Evolutionary conservation across 805 yeast genomes (phyloP), one percentile per base, ranked within the genome.

Genomic region (Myxozyma mucilagina): DNA sequence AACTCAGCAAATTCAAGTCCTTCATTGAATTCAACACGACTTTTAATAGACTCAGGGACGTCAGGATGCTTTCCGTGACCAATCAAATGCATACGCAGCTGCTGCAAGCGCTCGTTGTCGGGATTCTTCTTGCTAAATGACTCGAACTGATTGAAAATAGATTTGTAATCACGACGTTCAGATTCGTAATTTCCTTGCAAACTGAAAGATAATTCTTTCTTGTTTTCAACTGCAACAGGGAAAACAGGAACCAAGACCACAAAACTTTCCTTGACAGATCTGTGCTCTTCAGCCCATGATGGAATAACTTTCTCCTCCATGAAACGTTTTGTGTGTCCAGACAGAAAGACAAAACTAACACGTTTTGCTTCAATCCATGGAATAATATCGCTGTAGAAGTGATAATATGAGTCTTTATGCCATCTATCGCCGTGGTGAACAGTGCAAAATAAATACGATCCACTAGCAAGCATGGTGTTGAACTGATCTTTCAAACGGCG

Each of bases 111-210:
- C 55, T 57, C 56, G 35, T 53, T 49, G 3, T 24, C 56, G 20
- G 59, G 61, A n/a, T 50, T 36, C 47, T 47, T 47, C 38, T 63
- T 35, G 16, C 56, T 35, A 48, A 64, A 57, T 9, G 52, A 38
- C 53, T 55, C 58, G 24, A 64, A 57, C 24, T 63, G 67, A 34
- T 29, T 41, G 49, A 64, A 62, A 39, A 64, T 59, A n/a, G 57
- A 45, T 7, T 55, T 52, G 49, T 64, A 64, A 53, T 64, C 66
- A 24, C 67, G 67, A 14, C 67, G 60, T 18, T 54, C 58, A 7
- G 66, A 54, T 45, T 64, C 67, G 56, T 62, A 64, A 45, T 64
- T 62, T 14, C 67, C 67, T 41, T 64, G 67, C 48, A 64, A 35
- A 43, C 59, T 55, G 51, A 64, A 59, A 16, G 60, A 50, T 16